Evolutionary conservation across 2,329 filamentous ascomycete species (phyloP), one percentile per base, ranked within the genome.

Genomic region (Phialemoniopsis sp.): DNA sequence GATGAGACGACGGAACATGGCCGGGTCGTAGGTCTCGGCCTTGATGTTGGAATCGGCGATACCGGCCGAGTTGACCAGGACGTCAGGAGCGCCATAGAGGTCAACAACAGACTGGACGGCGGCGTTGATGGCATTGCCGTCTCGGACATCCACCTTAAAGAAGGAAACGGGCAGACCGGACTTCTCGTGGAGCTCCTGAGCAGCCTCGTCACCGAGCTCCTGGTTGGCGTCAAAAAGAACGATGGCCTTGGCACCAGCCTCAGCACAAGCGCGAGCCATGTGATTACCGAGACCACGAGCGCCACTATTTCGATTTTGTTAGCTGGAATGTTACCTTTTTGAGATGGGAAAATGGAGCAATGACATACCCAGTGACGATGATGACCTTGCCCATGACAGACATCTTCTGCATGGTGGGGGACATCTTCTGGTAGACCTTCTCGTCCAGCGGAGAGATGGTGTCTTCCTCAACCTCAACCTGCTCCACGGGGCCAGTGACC

Each of bases 21-120:
- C 77, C 19, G 77, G 73, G 57, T 87, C 79, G 66, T 90, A 89
- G 15, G 72, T 80, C 72, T 89, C 86, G 36, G 85, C 85, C 62
- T 85, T 85, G 68, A 89, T 86, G 73, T 89, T 89, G 59, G 85
- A 89, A n/a, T 89, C 85, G 47, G 85, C 85, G 47, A 90, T 88
- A 57, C 86, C 85, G 34, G 86, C 86, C 36, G 83, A 82, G 68
- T 88, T 89, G 66, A 90, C 75, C n/a, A 90, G 70, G 26, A 88
- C 80, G 54, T 90, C 82, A 12, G 87, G 77, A 10, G 75, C 68
- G 38, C 86, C 86, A 51, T 82, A 85, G 46, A 80, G 70, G 44
- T 79, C 70, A 32, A 80, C 76, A 31, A 87, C 78, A 42, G 78
- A 73, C 46, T 79, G 71, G 38, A 89, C 80, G 16, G 83, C 82